A percentile compares a stretch with the other conserved stretches of the same genome.
Evolutionary conservation across 2,329 filamentous ascomycete genomes (phyloP).

Genomic region (Trichoderma endophyticum): DNA sequence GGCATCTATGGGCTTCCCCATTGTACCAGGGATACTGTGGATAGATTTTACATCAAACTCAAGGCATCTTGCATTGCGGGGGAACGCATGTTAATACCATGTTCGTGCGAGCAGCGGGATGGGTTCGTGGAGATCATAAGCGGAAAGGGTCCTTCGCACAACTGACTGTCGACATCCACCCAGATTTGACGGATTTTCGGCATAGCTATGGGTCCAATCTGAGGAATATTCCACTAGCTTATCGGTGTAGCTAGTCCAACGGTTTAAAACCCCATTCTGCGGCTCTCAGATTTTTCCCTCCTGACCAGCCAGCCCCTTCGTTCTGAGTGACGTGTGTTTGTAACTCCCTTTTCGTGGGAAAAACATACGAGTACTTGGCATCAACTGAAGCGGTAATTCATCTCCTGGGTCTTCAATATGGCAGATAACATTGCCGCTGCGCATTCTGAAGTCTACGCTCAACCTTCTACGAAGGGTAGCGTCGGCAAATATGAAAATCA

Average conservation of each 20-base stretch:
- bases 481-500: not conserved
- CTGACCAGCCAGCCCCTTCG: not conserved
- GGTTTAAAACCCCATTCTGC: not conserved
- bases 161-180: not conserved
- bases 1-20: not conserved
- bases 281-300: not conserved
- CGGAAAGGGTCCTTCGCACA: not conserved
- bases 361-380: not conserved
- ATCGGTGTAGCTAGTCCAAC: not conserved
- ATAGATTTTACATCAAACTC: not conserved
- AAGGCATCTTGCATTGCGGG: constrained; percentile 1
- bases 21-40: not conserved
- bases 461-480: not conserved
- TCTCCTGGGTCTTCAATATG: not conserved
- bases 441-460: not conserved
- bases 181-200: not conserved
- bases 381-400: not conserved
- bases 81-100: not conserved
- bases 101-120: not conserved
- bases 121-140: not conserved
- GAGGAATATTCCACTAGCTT: not conserved
- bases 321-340: not conserved
- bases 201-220: constrained; percentile 7
- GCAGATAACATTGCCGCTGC: not conserved
- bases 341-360: not conserved